Base-by-base conservation (phyloP, 345 rosid species). In the Eucalyptus viminalis region DNA sequence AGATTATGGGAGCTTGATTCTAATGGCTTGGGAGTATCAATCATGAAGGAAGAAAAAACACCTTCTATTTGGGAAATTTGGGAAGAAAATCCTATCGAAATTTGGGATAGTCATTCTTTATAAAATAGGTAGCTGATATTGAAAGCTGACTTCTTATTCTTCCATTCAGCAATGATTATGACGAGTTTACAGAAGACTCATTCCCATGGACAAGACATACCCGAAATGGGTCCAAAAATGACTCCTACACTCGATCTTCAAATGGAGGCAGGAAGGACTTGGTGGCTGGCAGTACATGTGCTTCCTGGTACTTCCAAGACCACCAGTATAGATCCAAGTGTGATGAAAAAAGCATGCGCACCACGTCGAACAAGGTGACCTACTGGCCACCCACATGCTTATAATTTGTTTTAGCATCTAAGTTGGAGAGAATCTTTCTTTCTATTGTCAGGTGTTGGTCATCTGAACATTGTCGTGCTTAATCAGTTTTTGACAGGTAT, bases 151-250 rank as follows among this genome's bases (percentile, higher is more conserved):
- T 54, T 87, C 16, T 27, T 80, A 27, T 69, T 50, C 93, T 86
- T 27, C 49, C 86, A 45, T 92, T 80, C 95, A 97, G 99, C 90
- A 96, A 96, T 91, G 96, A 96, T 67, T 90, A 91, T 49, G 95
- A 92, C 87, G 95, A 94, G 80, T 94, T 89, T 86, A 87, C 92
- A 54, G 88, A 90, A 80, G 98, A 95, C 80, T 93, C 95, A 31
- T 96, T 92, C 90, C 98, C 99, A 37, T 96, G 99, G 98, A 94
- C 87, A 88, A 97, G 95, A 89, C 97, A 96, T 67, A 90, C 95
- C 86, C 94, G 95, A 49, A 94, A 93, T 76, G 37, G 88, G 76
- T 92, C 94, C 85, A 93, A 93, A 69, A 93, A 92, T 62, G 94
- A 93, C 50, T 88, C 91, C 90, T 87, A 92, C 51, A 89, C 89